Evolutionary conservation across 78 protist species (phyloP), one percentile per base, ranked within the genome.

Genomic region (Parvularia atlantis): DNA sequence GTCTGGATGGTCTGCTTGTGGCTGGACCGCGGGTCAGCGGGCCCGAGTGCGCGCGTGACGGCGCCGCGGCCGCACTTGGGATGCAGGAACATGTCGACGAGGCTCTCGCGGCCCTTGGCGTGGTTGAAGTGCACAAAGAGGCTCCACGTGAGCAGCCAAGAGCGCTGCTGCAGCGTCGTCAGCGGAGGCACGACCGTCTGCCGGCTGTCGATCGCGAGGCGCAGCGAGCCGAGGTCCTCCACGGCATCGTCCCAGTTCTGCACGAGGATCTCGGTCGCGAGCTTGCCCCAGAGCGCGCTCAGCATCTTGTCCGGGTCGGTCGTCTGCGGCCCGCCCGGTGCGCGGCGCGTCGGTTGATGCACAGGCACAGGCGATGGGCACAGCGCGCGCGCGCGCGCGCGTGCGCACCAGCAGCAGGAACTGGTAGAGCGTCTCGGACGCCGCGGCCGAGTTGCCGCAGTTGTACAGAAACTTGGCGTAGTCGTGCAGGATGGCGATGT

Each of bases 61-160:
- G n/a, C n/a, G n/a, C n/a, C n/a, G n/a, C n/a, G n/a, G n/a, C n/a
- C n/a, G n/a, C n/a, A n/a, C n/a, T n/a, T 35, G 13, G 65, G 52
- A 2, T 84, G 71, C 67, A 90, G 73, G 62, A 80, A 73, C 30
- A 82, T 37, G 44, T 90, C 91, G 37, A 90, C 75, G 60, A 86
- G 56, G 44, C 44, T 68, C 62, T 85, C 84, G 52, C 83, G 75
- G 35, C 76, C 83, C 33, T 82, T 83, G 46, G 75, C 67, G 77
- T 69, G 75, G 60, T 84, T 78, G 84, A 90, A 90, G 82, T 72
- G 84, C 24, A 88, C 87, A 66, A 88, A 91, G 52, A 91, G 80
- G 16, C 83, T 33, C 88, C 93, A 84, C 74, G 87, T 91, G 41
- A 91, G 44, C 57, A 91, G 75, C 96, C 96, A 91, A 44, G 93